A percentile compares a stretch with the other conserved stretches of the same genome.
Evolutionary conservation across 495 filamentous ascomycete species (phyloP).

Genomic region (Lindgomyces ingoldianus): DNA sequence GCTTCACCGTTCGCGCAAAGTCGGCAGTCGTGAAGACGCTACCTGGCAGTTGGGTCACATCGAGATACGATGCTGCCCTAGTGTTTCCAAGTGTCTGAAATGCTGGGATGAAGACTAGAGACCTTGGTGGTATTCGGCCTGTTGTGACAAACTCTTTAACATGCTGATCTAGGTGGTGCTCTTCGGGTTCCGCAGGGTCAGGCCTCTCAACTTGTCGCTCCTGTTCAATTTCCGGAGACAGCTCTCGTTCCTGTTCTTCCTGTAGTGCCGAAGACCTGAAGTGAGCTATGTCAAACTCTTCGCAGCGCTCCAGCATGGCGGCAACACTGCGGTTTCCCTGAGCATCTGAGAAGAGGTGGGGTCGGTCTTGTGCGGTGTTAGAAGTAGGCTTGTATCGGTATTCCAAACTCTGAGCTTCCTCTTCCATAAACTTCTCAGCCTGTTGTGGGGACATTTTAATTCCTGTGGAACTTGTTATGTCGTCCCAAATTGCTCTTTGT

Average conservation of each 20-base stretch:
- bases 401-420: slow-evolving; percentile 51
- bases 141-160: slow-evolving; percentile 47
- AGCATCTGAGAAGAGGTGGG: background rate
- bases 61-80: slow-evolving; percentile 42
- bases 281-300: slow-evolving; percentile 47
- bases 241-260: slow-evolving; percentile 72
- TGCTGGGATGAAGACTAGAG: slow-evolving; percentile 50
- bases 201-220: slow-evolving; percentile 60
- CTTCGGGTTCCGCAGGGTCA: slow-evolving; percentile 38
- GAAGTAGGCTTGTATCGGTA: slow-evolving; percentile 44
- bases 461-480: background rate
- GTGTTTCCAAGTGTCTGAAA: slow-evolving; percentile 51
- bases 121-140: slow-evolving; percentile 30
- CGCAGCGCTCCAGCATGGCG: slow-evolving; percentile 48
- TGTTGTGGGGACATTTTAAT: slow-evolving; percentile 24
- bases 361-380: background rate
- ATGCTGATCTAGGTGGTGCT: slow-evolving; percentile 52
- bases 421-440: slow-evolving; percentile 52
- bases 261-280: slow-evolving; percentile 50
- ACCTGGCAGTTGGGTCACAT: slow-evolving; percentile 45
- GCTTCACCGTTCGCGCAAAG: slow-evolving; percentile 55
- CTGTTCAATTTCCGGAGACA: slow-evolving; percentile 62
- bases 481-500: slow-evolving; percentile 13
- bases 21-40: slow-evolving; percentile 58
- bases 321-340: slow-evolving; percentile 28